Evolutionary conservation across 2,329 filamentous ascomycete species (phyloP), one percentile per base, ranked within the genome.

Genomic region (Didymella glomerata): DNA sequence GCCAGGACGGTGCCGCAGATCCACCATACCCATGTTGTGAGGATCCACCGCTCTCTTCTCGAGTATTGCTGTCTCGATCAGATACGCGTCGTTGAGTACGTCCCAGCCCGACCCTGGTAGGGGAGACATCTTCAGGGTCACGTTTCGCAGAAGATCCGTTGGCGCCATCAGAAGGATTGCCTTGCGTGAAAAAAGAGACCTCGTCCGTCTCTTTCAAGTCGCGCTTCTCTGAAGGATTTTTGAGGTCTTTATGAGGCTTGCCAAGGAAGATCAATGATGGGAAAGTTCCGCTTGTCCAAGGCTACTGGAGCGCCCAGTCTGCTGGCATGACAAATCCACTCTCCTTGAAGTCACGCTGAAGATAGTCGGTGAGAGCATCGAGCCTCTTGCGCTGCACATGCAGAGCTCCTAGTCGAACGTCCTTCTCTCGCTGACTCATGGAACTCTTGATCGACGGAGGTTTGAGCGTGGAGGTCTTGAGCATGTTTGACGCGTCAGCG

Each of bases 301-400:
- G 27, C 65, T 68, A 74, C 51, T 75, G 71, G 57, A 77, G 72
- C 20, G 67, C 72, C 42, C 72, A 73, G 54, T 76, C 79, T 45
- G 78, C 78, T 14, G 81, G 81, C 80, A 83, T 82, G 42, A 79
- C 68, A 62, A 83, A 83, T 8, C 78, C 79, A 38, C 77, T 79
- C 24, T 72, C 69, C 44, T 80, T 73, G 50, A 83, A 81, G 42
- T 83, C 80, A 11, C 66, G 65, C 42, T 78, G 66, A 10, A 83
- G 77, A 38, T 78, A 80, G 25, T 76, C 73, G 1, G 79, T 77
- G 68, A 83, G 72, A 4, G 78, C 77, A 51, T 83, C 81, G 24
- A 82, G 61, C 68, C 82, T 82, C 68, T 77, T 80, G 13, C 81
- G 76, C 58, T 84, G 82, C 22, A 83, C 74, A 36, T 80, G 78